Base-by-base conservation (phyloP, 2,329 filamentous ascomycete species). In the Diplodia scrobiculata region DNA sequence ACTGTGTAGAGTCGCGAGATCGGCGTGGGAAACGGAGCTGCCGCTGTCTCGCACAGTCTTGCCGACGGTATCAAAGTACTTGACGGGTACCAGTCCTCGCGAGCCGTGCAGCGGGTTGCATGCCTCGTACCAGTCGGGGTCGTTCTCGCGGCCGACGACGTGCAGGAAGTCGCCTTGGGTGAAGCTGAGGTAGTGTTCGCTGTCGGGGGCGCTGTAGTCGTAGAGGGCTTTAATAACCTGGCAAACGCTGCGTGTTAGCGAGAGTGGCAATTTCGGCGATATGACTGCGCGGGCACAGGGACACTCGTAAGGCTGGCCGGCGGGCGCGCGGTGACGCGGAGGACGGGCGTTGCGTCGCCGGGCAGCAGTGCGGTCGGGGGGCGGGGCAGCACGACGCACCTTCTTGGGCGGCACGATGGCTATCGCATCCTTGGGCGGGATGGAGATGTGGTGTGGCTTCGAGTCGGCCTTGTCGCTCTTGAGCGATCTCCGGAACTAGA, bases 221-320 rank as follows among this genome's bases (percentile, higher is more conserved):
- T 96, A 97, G 67, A 97, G 89, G 34, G 95, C 95, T 83, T 94
- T 92, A 78, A 99, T 99, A 68, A 99, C 93, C 93, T 97, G 74
- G 73, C 70, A 47, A 62, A 36, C 68, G 69, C 68, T 67, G 68
- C 58, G 38, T 53, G 50, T 64, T 68, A 58, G 67, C 55, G 53
- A 65, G 64, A 68, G 66, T 67, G 55, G 60, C 50, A 53, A 52
- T 45, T 69, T 72, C 70, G 71, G 71, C 67, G 67, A 58, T 67
- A 66, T 66, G 64, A 36, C 59, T 50, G 60, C 63, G 51, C 58
- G 52, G 52, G 53, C 58, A 47, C 64, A 65, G 51, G 62, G 62
- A 65, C 52, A 29, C 52, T 66, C 45, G 29, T 60, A 53, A 59
- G 55, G 68, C 67, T 66, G 60, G 53, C 59, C 58, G 53, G 52